phyloP scores from a whole-genome alignment of 495 filamentous ascomycete genomes.

The Podospora didyma region DNA sequence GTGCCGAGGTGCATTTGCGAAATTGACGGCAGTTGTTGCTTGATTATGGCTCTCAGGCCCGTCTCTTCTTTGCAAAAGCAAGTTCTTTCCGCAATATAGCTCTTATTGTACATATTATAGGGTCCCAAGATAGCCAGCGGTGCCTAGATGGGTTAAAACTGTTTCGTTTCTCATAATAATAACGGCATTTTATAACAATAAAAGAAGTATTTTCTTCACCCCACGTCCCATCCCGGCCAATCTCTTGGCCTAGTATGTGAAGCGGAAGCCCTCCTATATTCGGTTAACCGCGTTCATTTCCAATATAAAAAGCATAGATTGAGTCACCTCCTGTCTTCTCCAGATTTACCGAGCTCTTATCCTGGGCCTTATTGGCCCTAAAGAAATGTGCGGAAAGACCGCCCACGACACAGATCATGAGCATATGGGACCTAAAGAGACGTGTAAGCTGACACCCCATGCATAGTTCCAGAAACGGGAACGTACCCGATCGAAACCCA shows the following conservation, averaged over 20 bases:
- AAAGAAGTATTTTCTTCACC: too few relatives aligned
- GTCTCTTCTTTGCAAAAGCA: too few relatives aligned
- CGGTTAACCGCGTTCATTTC: not conserved
- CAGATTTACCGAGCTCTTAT: not conserved
- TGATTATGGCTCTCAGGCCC: too few relatives aligned
- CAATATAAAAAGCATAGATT: not conserved
- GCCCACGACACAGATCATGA: slow-evolving; percentile 60
- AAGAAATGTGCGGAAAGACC: slow-evolving; percentile 61
- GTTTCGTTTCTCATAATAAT: too few relatives aligned
- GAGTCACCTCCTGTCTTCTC: slow-evolving; percentile 19
- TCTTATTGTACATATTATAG: too few relatives aligned
- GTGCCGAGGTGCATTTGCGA: too few relatives aligned
- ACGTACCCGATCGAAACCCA: slow-evolving; percentile 65
- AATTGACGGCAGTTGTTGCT: too few relatives aligned
- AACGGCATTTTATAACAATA: too few relatives aligned
- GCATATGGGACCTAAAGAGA: slow-evolving; percentile 46
- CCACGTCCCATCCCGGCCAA: too few relatives aligned
- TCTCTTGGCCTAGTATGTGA: slow-evolving; percentile 12
- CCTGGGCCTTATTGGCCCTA: slow-evolving; percentile 45
- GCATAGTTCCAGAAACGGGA: not conserved
- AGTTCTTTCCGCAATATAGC: too few relatives aligned
- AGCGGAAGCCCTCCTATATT: slow-evolving; percentile 18
- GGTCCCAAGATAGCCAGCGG: too few relatives aligned
- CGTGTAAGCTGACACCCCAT: not conserved
- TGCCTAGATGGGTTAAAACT: too few relatives aligned